Evolutionary conservation across 2,329 filamentous ascomycete species (phyloP).

Genomic region (Rutstroemia sp.): DNA sequence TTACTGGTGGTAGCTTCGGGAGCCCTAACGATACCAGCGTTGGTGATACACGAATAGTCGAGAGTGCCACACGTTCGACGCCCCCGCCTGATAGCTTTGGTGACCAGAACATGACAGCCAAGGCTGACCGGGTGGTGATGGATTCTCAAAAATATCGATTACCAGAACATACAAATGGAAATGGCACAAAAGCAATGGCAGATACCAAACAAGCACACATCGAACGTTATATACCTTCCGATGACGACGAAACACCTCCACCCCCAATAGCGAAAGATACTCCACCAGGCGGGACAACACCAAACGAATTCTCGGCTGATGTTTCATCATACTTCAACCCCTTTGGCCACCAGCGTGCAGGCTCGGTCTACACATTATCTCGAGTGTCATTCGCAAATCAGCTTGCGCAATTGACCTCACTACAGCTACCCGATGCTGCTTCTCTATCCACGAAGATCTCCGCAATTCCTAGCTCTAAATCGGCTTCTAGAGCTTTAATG

Average conservation of each 20-base stretch:
- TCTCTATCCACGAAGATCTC: slow-evolving; percentile 77
- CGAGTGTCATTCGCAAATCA: slow-evolving; percentile 90
- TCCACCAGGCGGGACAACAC: slow-evolving; percentile 34
- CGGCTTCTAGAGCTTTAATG: slow-evolving; percentile 76
- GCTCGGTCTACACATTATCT: slow-evolving; percentile 90
- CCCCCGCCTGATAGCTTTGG: slow-evolving; percentile 21
- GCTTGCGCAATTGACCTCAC: slow-evolving; percentile 82
- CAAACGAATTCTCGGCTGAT: slow-evolving; percentile 24
- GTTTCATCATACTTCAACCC: slow-evolving; percentile 55
- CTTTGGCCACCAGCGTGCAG: slow-evolving; percentile 58
- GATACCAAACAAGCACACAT: slow-evolving; percentile 52
- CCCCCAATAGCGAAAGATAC: slow-evolving; percentile 48
- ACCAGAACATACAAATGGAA: slow-evolving; percentile 61
- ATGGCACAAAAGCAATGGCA: slow-evolving; percentile 57
- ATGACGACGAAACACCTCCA: slow-evolving; percentile 25
- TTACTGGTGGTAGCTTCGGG: slow-evolving; percentile 21
- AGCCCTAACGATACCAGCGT: slow-evolving; percentile 18
- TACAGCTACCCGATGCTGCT: slow-evolving; percentile 79
- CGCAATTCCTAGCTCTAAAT: slow-evolving; percentile 75
- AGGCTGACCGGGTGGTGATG: slow-evolving; percentile 46
- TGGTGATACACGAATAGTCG: slow-evolving; percentile 20
- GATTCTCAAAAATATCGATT: slow-evolving; percentile 69
- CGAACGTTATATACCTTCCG: slow-evolving; percentile 37
- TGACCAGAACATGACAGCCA: slow-evolving; percentile 23
- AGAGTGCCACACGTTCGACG: slow-evolving; percentile 20